Evolutionary conservation across 2,329 filamentous ascomycete species (phyloP).

Genomic region (Blastomyces percursus): DNA sequence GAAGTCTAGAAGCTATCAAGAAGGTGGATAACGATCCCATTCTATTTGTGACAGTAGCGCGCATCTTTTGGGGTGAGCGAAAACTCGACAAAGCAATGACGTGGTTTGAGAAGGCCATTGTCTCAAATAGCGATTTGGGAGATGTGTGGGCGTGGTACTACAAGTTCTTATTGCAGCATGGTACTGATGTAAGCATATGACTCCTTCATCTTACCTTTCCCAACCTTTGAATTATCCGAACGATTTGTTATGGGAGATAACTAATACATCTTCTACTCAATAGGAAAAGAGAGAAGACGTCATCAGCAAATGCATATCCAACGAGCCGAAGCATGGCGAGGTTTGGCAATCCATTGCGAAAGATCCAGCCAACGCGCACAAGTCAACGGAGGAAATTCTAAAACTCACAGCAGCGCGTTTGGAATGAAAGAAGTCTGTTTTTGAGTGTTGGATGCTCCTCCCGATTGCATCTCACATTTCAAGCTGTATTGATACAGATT

Average conservation of each 20-base stretch:
- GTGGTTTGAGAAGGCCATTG: slow-evolving; percentile 94
- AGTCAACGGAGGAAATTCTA: slow-evolving; percentile 67
- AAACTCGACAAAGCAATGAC: slow-evolving; percentile 85
- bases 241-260: neutral
- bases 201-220: neutral
- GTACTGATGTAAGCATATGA: slow-evolving; percentile 52
- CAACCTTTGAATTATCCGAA: neutral
- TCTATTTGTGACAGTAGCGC: slow-evolving; percentile 80
- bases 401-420: slow-evolving; percentile 56
- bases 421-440: neutral
- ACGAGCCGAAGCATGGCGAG: slow-evolving; percentile 87
- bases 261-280: neutral
- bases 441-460: neutral
- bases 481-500: slow-evolving; percentile 11
- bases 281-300: slow-evolving; percentile 80
- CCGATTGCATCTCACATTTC: neutral
- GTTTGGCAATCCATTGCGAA: slow-evolving; percentile 80
- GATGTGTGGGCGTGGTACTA: slow-evolving; percentile 99
- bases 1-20: slow-evolving; percentile 88
- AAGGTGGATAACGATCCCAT: slow-evolving; percentile 87
- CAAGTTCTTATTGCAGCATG: slow-evolving; percentile 84
- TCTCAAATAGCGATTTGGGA: slow-evolving; percentile 74
- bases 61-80: slow-evolving; percentile 92
- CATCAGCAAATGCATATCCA: slow-evolving; percentile 64
- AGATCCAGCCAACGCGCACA: slow-evolving; percentile 67